Conservation (phyloP, 2,329 filamentous ascomycete genomes). For the Sordariomycetes sp. region DNA sequence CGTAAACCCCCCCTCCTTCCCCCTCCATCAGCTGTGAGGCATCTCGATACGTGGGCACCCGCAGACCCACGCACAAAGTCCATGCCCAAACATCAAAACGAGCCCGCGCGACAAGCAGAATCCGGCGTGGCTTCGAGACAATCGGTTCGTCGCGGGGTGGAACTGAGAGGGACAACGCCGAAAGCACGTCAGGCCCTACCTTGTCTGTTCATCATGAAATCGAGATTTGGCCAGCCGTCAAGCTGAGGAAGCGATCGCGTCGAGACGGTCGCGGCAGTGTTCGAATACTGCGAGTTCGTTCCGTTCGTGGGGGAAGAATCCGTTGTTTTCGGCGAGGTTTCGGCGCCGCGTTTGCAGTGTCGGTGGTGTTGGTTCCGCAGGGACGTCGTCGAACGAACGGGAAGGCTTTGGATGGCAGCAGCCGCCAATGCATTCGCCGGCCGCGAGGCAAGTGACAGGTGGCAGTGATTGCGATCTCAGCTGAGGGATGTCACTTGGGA, state of each 20-base stretch:
- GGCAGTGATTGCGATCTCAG: background rate
- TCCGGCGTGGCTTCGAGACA: background rate
- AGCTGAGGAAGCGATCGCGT: conserved; percentile 11
- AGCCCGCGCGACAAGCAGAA: background rate
- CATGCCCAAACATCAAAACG: too few relatives aligned
- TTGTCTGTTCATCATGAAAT: conserved; percentile 43
- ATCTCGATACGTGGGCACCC: too few relatives aligned
- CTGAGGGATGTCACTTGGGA: background rate
- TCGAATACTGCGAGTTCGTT: background rate
- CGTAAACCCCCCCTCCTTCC: too few relatives aligned
- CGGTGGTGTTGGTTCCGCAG: background rate
- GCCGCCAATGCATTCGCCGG: conserved; percentile 1
- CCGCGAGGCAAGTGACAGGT: conserved; percentile 2
- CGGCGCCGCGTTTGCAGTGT: background rate
- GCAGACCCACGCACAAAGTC: too few relatives aligned
- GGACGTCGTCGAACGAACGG: conserved; percentile 1
- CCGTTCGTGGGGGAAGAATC: background rate
- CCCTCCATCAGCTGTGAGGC: too few relatives aligned
- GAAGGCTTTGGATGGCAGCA: conserved; percentile 5
- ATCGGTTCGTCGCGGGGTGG: background rate
- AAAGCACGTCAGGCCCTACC: conserved; percentile 27
- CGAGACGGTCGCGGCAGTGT: conserved; percentile 6
- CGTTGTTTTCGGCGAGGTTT: background rate
- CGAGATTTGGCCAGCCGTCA: background rate
- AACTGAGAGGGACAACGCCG: background rate